Base-by-base conservation (phyloP, 352 stramenopile genomes). In the Thalassiosira livingstoniorum region DNA sequence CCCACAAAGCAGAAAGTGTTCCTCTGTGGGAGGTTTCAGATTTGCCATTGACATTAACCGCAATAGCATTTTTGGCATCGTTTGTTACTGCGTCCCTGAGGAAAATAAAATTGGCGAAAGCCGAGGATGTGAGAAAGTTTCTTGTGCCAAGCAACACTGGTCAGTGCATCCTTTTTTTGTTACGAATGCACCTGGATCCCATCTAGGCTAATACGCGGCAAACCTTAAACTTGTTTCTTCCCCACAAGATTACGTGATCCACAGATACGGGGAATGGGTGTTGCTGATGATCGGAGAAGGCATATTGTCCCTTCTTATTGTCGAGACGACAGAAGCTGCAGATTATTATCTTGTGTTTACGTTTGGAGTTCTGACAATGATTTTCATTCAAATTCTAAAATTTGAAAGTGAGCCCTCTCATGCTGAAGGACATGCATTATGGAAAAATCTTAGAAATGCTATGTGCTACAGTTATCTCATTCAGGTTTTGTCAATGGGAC, bases 231-330 rank as follows among this genome's bases (percentile, higher is more conserved):
- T 34, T 75, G 51, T 4, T 65, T 34, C 21, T 55, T 4, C 23
- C 43, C 39, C 29, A 35, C 31, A 39, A 75, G 55, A 80, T 23
- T 83, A 68, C 35, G 31, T 63, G 25, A 80, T 82, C 31, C 76
- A 85, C 57, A 54, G 75, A n/a, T 76, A 80, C 32, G 76, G 76
- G 31, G 76, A 85, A 54, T 87, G 76, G 70, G 72, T 77, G 21
- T 57, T 84, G 64, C 37, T 87, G 1, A 85, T 87, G 75, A 53
- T 87, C 27, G 81, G 81, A 23, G 81, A 87, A 42, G 62, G 75
- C 29, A 63, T 87, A 51, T 31, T 87, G 15, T 75, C 47, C 13
- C 55, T 87, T 29, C 39, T 87, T 18, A 87, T 83, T 75, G 80
- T 87, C 29, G 74, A 80, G 27, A 84, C 68, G 0, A 57, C 51